These are phyloP conservation scores for Sanghuangporus sanghuang DNA, from an alignment of 1,284 basidiomycete genomes.

Conservation along the genomic window DNA sequence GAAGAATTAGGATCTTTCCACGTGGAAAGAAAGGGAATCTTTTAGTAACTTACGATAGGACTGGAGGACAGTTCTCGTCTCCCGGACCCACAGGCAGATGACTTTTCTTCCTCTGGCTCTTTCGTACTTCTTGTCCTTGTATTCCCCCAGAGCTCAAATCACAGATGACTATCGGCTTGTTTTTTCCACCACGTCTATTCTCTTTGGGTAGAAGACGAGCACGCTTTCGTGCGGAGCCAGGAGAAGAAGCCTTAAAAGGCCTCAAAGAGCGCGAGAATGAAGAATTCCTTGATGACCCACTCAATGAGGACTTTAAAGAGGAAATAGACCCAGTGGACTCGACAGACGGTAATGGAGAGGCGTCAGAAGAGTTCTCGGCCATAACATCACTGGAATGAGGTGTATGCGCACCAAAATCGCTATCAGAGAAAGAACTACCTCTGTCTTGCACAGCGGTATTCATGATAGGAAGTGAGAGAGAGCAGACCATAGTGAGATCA, in stretches of 20 bases:
- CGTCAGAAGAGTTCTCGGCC: not conserved
- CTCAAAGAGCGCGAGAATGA: not conserved
- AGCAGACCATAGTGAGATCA: too few species aligned
- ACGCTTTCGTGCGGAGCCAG: not conserved
- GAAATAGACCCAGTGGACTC: not conserved
- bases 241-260: not conserved
- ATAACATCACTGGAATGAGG: not conserved
- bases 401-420: too few species aligned
- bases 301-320: not conserved
- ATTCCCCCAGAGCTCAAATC: not conserved
- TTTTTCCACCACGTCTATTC: slow-evolving; percentile 2
- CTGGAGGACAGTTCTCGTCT: too few species aligned
- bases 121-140: not conserved
- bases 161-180: slow-evolving; percentile 5
- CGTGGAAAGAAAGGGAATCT: not conserved
- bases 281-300: not conserved
- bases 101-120: not conserved
- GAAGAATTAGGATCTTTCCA: not conserved
- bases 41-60: not conserved
- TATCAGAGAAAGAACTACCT: too few species aligned
- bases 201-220: not conserved
- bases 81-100: too few species aligned
- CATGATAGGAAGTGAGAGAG: too few species aligned
- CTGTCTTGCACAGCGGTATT: too few species aligned
- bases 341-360: not conserved